A percentile compares a stretch with the other conserved stretches of the same genome.
Conservation (phyloP, 305 asterid genomes). For the Rubia balearica region DNA sequence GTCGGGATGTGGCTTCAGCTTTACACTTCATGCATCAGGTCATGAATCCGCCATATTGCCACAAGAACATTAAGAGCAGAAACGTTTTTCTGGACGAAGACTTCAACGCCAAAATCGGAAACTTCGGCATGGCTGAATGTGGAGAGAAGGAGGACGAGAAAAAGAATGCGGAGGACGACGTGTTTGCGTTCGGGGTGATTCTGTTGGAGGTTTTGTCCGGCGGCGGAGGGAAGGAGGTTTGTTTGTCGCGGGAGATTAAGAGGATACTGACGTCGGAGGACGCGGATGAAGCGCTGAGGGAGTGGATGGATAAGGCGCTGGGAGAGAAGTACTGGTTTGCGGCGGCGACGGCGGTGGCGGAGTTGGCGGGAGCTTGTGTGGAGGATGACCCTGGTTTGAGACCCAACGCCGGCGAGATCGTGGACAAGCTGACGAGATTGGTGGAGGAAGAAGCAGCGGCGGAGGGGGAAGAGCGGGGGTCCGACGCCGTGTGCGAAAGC, state of each 20-base stretch:
- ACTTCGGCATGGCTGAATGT: slow-evolving; percentile 58
- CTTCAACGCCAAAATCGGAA: slow-evolving; percentile 60
- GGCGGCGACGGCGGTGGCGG: slow-evolving; percentile 52
- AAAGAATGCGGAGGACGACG: slow-evolving; percentile 45
- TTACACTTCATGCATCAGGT: slow-evolving; percentile 74
- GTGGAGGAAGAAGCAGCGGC: slow-evolving; percentile 49
- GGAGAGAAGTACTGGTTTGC: slow-evolving; percentile 65
- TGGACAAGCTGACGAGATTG: slow-evolving; percentile 57
- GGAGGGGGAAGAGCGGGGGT: slow-evolving; percentile 27
- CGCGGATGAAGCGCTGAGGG: slow-evolving; percentile 45
- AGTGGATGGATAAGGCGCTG: slow-evolving; percentile 66
- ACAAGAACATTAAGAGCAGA: slow-evolving; percentile 46
- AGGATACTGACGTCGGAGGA: slow-evolving; percentile 35
- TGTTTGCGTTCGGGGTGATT: slow-evolving; percentile 66
- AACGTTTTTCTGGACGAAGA: slow-evolving; percentile 66
- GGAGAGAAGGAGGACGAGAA: not conserved
- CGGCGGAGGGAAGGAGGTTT: slow-evolving; percentile 16
- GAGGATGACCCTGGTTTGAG: slow-evolving; percentile 52
- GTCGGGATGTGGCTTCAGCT: slow-evolving; percentile 59
- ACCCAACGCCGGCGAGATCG: slow-evolving; percentile 76
- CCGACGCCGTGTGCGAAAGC: slow-evolving; percentile 37
- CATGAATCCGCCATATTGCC: slow-evolving; percentile 59
- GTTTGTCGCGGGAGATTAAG: slow-evolving; percentile 42
- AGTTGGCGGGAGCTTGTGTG: slow-evolving; percentile 63
- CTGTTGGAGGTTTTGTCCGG: slow-evolving; percentile 68